Base-by-base conservation (phyloP, 2,329 filamentous ascomycete genomes). In the Colletotrichum chlorophyti region DNA sequence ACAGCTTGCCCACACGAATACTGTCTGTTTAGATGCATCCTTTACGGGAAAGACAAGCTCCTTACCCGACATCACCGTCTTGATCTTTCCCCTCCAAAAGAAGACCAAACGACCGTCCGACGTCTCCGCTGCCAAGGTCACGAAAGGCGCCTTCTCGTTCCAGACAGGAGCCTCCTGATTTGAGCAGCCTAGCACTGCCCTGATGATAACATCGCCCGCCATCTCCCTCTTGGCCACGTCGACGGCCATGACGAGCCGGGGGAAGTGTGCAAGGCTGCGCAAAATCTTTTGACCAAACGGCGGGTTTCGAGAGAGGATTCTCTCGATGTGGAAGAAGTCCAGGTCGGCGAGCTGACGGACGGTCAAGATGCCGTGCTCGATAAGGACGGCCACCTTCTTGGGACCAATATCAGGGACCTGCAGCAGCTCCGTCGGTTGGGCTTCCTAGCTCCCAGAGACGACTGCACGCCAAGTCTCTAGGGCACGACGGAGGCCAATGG, bases 381-480 rank as follows among this genome's bases (percentile, higher is more conserved):
- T 83, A 38, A 98, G 81, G 69, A 90, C 95, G 32, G 89, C 83
- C 63, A 91, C 86, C n/a, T 85, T 83, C 1, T 88, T 91, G 5
- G 86, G 78, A 0, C 95, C 95, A 60, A 98, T 84, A 3, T 87
- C 84, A 0, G 91, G 86, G 2, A 99, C 82, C 70, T 98, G 94
- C 60, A 90, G 89, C 67, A 99, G 83, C 64, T 97, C 91, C 19
- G 89, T 79, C 0, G 91, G 85, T 29, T 17, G 11, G 3, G 59
- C 61, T 67, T 99, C 95, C 95, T 93, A 97, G 1, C 81, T 79
- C 1, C 83, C 84, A 2, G 93, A 90, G 19, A 85, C 83, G 48
- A 98, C 76, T 63, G 91, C 92, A 54, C 94, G 83, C 43, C 89
- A 83, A 6, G 98, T 81, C 67, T 94, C 90, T 2, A 98, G 80